Evolutionary conservation across 768 basidiomycete species (phyloP).

Genomic region (Lenzites betulinus): DNA sequence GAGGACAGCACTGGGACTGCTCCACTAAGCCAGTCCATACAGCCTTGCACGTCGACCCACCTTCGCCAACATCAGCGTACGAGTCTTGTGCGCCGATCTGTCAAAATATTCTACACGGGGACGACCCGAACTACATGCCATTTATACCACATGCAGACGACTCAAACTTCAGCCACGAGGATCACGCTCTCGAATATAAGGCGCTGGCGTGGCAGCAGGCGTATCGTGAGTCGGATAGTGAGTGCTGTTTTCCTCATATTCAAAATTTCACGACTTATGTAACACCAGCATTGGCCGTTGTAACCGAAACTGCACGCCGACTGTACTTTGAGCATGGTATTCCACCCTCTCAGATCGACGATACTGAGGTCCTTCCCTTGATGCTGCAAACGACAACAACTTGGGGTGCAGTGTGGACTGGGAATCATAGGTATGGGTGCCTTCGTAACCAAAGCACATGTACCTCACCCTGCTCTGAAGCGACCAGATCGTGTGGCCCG

Average conservation of each 20-base stretch:
- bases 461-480: conserved; percentile 22
- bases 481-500: conserved; percentile 32
- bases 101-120: conserved; percentile 49
- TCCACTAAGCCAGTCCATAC: background rate
- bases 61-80: conserved; percentile 43
- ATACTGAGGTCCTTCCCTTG: conserved; percentile 47
- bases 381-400: conserved; percentile 26
- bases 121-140: background rate
- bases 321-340: conserved; percentile 44
- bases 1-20: background rate
- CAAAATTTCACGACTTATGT: conserved; percentile 28
- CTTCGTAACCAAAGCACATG: background rate
- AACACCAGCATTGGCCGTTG: conserved; percentile 43
- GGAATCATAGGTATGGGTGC: conserved; percentile 22
- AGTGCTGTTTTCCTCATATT: conserved; percentile 20
- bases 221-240: conserved; percentile 44
- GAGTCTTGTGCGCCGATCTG: conserved; percentile 56
- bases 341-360: conserved; percentile 48
- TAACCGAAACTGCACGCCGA: conserved; percentile 48
- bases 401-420: conserved; percentile 14
- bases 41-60: background rate
- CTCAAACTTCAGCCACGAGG: conserved; percentile 44
- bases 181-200: conserved; percentile 45
- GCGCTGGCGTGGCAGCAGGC: conserved; percentile 52
- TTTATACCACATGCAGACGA: conserved; percentile 34